phyloP scores from a whole-genome alignment of 2,329 filamentous ascomycete genomes.

The Dothidotthia symphoricarpi region DNA sequence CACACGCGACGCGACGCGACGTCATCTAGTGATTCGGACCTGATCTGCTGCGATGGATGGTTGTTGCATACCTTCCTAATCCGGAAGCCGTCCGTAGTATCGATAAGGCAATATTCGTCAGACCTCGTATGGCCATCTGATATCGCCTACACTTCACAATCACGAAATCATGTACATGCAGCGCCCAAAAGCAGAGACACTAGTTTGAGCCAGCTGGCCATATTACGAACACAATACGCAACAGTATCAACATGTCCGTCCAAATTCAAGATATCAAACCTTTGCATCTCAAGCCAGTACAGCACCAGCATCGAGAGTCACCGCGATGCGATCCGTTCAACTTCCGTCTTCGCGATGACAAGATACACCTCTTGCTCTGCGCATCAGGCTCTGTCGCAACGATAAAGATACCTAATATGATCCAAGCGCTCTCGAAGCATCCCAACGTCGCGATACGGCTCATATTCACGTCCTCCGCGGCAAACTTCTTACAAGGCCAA shows the following conservation, averaged over 20 bases:
- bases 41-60: no score
- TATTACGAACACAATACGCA: constrained; percentile 1
- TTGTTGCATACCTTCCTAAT: no score
- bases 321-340: constrained; percentile 17
- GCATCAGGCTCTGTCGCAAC: constrained; percentile 78
- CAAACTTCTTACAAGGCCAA: constrained; percentile 74
- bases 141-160: no score
- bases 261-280: constrained; percentile 28
- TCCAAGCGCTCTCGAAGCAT: constrained; percentile 54
- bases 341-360: constrained; percentile 32
- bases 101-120: no score
- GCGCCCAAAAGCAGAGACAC: no score
- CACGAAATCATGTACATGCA: no score
- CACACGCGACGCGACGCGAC: no score
- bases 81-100: no score
- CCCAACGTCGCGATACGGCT: constrained; percentile 74
- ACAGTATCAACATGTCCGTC: constrained; percentile 21
- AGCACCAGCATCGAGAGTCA: constrained; percentile 21
- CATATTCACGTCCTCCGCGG: constrained; percentile 71
- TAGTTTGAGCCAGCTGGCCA: no score
- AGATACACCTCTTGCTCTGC: constrained; percentile 62
- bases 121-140: no score
- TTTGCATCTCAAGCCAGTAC: constrained; percentile 28
- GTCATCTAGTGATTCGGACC: no score
- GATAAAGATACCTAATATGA: constrained; percentile 65